Conservation (phyloP, 2,329 filamentous ascomycete genomes). For the Fusarium tricinctum region DNA sequence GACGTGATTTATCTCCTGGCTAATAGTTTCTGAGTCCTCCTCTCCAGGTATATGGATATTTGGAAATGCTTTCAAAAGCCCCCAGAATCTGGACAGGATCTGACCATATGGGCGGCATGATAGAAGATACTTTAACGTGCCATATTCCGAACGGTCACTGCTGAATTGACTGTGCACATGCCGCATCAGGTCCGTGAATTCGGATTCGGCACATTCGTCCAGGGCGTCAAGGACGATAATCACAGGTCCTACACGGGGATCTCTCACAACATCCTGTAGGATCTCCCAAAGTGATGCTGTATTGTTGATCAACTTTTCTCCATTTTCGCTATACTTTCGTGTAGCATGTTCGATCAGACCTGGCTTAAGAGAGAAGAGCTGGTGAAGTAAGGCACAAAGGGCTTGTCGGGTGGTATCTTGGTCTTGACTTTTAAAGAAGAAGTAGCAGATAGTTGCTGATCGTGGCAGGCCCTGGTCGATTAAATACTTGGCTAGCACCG, state of each 20-base stretch:
- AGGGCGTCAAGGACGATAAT: slow-evolving; percentile 23
- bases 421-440: slow-evolving; percentile 59
- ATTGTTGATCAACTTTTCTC: slow-evolving; percentile 15
- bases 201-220: not conserved
- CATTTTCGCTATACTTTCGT: slow-evolving; percentile 43
- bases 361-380: slow-evolving; percentile 54
- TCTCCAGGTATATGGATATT: slow-evolving; percentile 55
- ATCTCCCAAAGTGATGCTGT: not conserved
- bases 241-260: slow-evolving; percentile 44
- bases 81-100: slow-evolving; percentile 47
- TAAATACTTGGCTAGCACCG: slow-evolving; percentile 52
- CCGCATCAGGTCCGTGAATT: slow-evolving; percentile 39
- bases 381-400: slow-evolving; percentile 57
- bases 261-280: not conserved
- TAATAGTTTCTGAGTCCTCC: slow-evolving; percentile 54
- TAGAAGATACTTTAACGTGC: slow-evolving; percentile 53
- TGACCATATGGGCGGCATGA: slow-evolving; percentile 55
- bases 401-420: slow-evolving; percentile 55
- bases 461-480: slow-evolving; percentile 28
- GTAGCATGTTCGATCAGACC: slow-evolving; percentile 54
- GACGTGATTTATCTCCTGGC: slow-evolving; percentile 54
- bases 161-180: slow-evolving; percentile 11
- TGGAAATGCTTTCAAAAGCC: slow-evolving; percentile 42
- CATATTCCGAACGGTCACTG: not conserved
- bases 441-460: slow-evolving; percentile 56